Evolutionary conservation across 1,284 basidiomycete species (phyloP).

Genomic region (Heterobasidion irregulare): DNA sequence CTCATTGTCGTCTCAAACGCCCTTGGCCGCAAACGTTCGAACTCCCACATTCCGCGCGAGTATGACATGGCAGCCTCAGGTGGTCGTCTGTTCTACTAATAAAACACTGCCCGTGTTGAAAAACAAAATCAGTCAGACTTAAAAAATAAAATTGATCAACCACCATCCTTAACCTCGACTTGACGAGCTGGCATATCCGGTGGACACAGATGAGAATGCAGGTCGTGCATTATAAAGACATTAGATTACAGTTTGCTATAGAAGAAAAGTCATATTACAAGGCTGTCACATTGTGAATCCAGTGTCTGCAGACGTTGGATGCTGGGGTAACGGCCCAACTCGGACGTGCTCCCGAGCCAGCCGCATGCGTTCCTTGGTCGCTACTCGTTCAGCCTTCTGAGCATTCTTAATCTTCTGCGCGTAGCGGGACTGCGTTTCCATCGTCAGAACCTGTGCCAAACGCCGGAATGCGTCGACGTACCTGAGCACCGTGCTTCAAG

Average conservation of each 20-base stretch:
- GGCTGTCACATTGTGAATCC: too few species aligned
- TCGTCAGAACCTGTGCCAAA: neutral
- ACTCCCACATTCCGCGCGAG: too few species aligned
- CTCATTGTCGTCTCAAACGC: too few species aligned
- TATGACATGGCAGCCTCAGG: too few species aligned
- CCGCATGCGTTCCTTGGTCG: slow-evolving; percentile 39
- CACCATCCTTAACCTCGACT: neutral
- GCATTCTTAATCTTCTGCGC: slow-evolving; percentile 41
- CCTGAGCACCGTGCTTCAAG: slow-evolving; percentile 70
- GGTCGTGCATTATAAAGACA: neutral
- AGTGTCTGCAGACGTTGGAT: neutral
- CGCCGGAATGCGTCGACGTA: slow-evolving; percentile 17
- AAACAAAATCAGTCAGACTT: too few species aligned
- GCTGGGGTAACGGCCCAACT: slow-evolving; percentile 42
- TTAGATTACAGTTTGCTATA: neutral
- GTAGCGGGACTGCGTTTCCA: slow-evolving; percentile 38
- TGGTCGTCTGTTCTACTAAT: neutral
- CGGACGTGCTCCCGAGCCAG: slow-evolving; percentile 44
- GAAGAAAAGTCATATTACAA: neutral
- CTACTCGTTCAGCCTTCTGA: slow-evolving; percentile 24
- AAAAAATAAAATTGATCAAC: neutral
- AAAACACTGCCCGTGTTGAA: neutral
- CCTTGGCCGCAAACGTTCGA: too few species aligned
- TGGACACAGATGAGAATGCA: too few species aligned
- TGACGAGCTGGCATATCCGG: too few species aligned